Evolutionary conservation across 78 protist genomes (phyloP), one percentile per base, ranked within the genome.

Genomic region (Dictyostelium firmibasis): DNA sequence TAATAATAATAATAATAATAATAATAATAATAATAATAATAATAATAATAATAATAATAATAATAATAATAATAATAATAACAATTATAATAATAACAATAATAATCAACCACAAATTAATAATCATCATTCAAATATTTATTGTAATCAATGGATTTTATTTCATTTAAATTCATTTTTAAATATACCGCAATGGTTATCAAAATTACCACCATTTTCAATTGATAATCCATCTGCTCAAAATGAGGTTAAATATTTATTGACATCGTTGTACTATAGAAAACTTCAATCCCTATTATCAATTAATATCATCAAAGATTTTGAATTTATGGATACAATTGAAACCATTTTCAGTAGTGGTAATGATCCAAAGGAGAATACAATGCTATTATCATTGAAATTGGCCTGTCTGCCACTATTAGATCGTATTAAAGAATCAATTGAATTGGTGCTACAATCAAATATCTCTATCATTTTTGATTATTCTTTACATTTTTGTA

Each of bases 241-340:
- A 47, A 79, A 81, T 41, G 83, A 87, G 23, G 67, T 75, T 11
- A 44, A 23, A 11, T 43, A 47, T 57, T 47, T 79, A 81, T 77
- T 89, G 11, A 38, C 60, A 5, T 57, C 86, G 20, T 64, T 89
- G 47, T 89, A 89, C 38, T 81, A 89, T 89, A 89, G 82, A 89
- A 89, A 89, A 35, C 74, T 89, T 44, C 94, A 89, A 38, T 89
- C 94, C 9, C 18, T 89, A 9, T 23, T 89, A 38, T 67, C 72
- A 2, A 64, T 57, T 5, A 44, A 47, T n/a, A 78, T 18, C 3
- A 64, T 89, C 6, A 27, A 29, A 29, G 94, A 89, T 64, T 89
- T 89, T 69, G 87, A 89, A 44, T 89, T 89, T 81, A 89, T 89
- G 94, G 94, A 89, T 18, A 89, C 74, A 25, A 69, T 89, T 29